Evolutionary conservation across 2,329 filamentous ascomycete genomes (phyloP).

Genomic region (Sarocladium strictum): DNA sequence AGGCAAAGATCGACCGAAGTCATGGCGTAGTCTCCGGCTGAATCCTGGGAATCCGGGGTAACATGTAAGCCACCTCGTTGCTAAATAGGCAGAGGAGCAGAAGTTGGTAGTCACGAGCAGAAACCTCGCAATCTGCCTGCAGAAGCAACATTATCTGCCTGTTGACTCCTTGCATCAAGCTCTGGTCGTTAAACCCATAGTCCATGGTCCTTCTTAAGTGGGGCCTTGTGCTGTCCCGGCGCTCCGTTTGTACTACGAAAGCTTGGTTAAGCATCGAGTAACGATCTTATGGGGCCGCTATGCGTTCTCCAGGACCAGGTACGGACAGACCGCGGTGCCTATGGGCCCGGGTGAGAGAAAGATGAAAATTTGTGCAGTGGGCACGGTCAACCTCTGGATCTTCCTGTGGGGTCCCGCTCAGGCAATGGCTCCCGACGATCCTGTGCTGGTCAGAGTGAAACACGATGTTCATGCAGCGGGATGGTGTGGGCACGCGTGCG

Average conservation of each 20-base stretch:
- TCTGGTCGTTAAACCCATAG: too few relatives aligned
- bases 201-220: too few relatives aligned
- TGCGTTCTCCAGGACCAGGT: background rate
- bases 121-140: background rate
- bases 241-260: background rate
- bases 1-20: slow-evolving; percentile 7
- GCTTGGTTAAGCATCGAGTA: background rate
- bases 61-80: slow-evolving; percentile 4
- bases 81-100: background rate
- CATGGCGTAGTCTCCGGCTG: slow-evolving; percentile 2
- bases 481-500: slow-evolving; percentile 5
- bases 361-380: background rate
- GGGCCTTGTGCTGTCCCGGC: background rate
- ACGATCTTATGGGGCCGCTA: background rate
- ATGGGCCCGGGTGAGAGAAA: background rate
- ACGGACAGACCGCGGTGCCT: background rate
- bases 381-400: background rate
- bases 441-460: slow-evolving; percentile 8
- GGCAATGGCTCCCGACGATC: slow-evolving; percentile 9
- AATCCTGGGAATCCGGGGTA: slow-evolving; percentile 9
- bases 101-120: background rate
- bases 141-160: background rate
- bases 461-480: slow-evolving; percentile 7
- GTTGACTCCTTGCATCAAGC: too few relatives aligned
- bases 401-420: slow-evolving; percentile 2